Base-by-base conservation (phyloP, 2,329 filamentous ascomycete genomes). In the Phoma sp. region DNA sequence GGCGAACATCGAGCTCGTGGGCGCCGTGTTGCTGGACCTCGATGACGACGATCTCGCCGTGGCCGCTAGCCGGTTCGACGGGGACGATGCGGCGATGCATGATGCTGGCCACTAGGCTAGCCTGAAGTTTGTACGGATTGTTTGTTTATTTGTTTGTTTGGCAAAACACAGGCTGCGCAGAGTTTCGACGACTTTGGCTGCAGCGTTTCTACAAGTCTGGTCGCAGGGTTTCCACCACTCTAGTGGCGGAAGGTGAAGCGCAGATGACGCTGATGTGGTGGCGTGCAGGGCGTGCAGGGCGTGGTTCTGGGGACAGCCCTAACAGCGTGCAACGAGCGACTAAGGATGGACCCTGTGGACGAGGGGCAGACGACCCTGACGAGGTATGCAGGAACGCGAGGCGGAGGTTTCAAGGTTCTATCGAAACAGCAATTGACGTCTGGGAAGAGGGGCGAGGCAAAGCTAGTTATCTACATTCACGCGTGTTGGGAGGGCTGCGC, bases 1-100 rank as follows among this genome's bases (percentile, higher is more conserved):
- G 74, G 69, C 85, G 86, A 41, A 90, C 73, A 72, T 91, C 87
- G 27, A 92, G 76, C 37, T 39, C 17, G 53, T 79, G 80, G 32
- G 78, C 75, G n/a, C 78, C 71, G 74, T 81, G 70, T 21, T 82
- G 76, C 2, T 79, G 78, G 52, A 87, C 82, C 64, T 89, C 82
- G 17, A 90, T 69, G 21, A 92, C 79, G 27, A 91, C 81, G 60
- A 83, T 86, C 15, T 78, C 74, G 41, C 79, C 77, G 40, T 81
- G 76, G 21, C 66, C 69, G 53, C 83, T 83, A 37, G 82, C 82
- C 62, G 86, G 81, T 55, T 82, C 78, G 60, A 91, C 78, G 58
- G 84, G 83, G 49, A 90, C 75, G 55, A 55, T 55, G 47, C 68
- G 72, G 70, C 54, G 54, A 51, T 44, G 21, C 54, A 57, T 57